phyloP scores from a whole-genome alignment of 1,139 yeast species.

The Saccharomyces hybrid region DNA sequence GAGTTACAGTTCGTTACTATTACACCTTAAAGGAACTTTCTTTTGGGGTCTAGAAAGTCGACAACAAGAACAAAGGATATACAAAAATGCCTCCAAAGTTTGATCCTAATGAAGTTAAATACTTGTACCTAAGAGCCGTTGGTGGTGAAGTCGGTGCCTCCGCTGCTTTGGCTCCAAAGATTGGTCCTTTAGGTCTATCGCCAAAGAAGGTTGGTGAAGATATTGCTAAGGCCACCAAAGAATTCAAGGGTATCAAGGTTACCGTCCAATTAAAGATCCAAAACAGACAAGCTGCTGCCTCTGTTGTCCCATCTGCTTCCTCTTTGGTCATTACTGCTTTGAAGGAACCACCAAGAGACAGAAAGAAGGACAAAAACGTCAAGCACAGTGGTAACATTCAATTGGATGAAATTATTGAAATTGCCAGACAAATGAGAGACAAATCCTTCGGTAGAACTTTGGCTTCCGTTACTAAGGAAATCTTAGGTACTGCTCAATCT shows the following conservation, averaged over 20 bases:
- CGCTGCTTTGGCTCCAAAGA: slow-evolving; percentile 99
- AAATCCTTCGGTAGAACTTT: slow-evolving; percentile 97
- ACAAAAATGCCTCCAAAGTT: slow-evolving; percentile 82
- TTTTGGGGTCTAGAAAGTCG: slow-evolving; percentile 1
- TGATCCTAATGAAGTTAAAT: slow-evolving; percentile 98
- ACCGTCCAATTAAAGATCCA: slow-evolving; percentile 98
- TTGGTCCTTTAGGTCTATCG: slow-evolving; percentile 99
- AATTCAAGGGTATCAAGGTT: slow-evolving; percentile 98
- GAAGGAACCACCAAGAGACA: slow-evolving; percentile 99
- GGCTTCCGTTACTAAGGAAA: slow-evolving; percentile 96
- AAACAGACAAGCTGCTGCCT: slow-evolving; percentile 99
- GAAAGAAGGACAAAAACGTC: slow-evolving; percentile 99
- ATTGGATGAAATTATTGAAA: slow-evolving; percentile 91
- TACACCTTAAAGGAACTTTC: background rate
- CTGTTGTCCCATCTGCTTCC: slow-evolving; percentile 99
- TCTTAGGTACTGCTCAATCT: slow-evolving; percentile 99
- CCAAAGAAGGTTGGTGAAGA: slow-evolving; percentile 99
- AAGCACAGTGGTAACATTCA: slow-evolving; percentile 99
- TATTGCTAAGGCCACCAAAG: slow-evolving; percentile 99
- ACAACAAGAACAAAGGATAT: slow-evolving; percentile 1
- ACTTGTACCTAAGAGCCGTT: slow-evolving; percentile 98
- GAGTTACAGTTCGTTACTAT: background rate
- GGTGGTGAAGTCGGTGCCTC: slow-evolving; percentile 99
- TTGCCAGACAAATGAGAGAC: slow-evolving; percentile 96
- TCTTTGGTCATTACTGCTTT: slow-evolving; percentile 98